Evolutionary conservation across 345 rosid genomes (phyloP), one percentile per base, ranked within the genome.

Genomic region (Anastatica hierochuntica): DNA sequence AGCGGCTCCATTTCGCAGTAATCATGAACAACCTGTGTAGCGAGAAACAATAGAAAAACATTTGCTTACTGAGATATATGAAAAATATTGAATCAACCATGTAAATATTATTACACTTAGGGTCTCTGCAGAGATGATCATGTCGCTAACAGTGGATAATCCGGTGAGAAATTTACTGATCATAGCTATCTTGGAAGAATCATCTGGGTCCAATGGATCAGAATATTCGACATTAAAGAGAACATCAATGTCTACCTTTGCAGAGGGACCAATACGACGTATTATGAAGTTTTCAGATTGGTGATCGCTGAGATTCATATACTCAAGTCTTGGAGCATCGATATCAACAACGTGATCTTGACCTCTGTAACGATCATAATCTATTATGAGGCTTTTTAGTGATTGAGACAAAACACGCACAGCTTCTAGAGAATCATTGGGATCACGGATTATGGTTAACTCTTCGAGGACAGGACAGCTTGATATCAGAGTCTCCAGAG

Each of bases 261-360:
- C 55, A 8, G 6, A 50, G 14, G 71, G 46, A 10, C 43, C 64
- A 21, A 58, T 43, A 37, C 1, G 49, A 15, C 51, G 52, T 43
- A 66, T 36, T 18, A 58, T 5, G 15, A 51, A 58, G 43, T 20
- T 66, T 10, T 59, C 49, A 43, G 60, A 58, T n/a, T 7, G 31
- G 41, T 52, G 60, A 58, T 66, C 60, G 2, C 30, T 14, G 4
- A 58, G 60, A 29, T 4, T 45, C 65, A 66, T 7, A 23, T 5
- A 52, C 31, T 52, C 60, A 20, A 66, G 65, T 10, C 15, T 59
- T 15, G 60, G 64, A 38, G 66, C 65, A 51, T 58, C 43, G 10
- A 66, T 27, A 13, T 14, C 37, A 44, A 66, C 60, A 34, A 1
- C 43, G 19, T 50, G 5, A 35, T 45, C 43, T 19, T 26, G 0